phyloP scores from a whole-genome alignment of 1,284 basidiomycete species.

The Ganoderma leucocontextum region DNA sequence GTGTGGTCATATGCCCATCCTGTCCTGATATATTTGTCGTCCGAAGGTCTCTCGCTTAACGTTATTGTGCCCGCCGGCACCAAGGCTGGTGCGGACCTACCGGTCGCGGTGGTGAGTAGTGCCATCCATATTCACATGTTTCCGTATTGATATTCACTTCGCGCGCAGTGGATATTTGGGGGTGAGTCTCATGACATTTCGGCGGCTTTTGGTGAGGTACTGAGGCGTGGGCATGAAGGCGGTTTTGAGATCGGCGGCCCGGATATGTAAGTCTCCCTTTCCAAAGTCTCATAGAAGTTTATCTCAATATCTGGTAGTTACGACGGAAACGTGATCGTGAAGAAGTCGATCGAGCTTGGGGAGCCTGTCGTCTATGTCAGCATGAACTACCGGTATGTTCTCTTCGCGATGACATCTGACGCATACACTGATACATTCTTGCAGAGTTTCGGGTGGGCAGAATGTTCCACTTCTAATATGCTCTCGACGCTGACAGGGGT shows the following conservation, averaged over 20 bases:
- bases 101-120: constrained; percentile 22
- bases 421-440: background rate
- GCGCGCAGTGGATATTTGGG: constrained; percentile 60
- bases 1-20: background rate
- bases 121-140: background rate
- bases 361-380: constrained; percentile 37
- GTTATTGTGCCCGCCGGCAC: constrained; percentile 29
- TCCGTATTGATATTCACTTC: background rate
- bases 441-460: constrained; percentile 17
- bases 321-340: constrained; percentile 23
- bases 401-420: background rate
- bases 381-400: constrained; percentile 27
- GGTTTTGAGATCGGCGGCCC: constrained; percentile 42
- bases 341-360: constrained; percentile 13
- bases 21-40: background rate
- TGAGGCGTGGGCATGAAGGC: constrained; percentile 24
- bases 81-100: constrained; percentile 22
- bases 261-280: constrained; percentile 11
- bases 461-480: no score
- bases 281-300: no score
- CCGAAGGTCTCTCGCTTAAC: constrained; percentile 24
- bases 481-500: background rate
- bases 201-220: background rate
- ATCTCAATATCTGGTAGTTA: constrained; percentile 23
- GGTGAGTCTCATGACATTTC: constrained; percentile 40